Conservation (phyloP, 2,329 filamentous ascomycete species). For the Anthostomella pinea region DNA sequence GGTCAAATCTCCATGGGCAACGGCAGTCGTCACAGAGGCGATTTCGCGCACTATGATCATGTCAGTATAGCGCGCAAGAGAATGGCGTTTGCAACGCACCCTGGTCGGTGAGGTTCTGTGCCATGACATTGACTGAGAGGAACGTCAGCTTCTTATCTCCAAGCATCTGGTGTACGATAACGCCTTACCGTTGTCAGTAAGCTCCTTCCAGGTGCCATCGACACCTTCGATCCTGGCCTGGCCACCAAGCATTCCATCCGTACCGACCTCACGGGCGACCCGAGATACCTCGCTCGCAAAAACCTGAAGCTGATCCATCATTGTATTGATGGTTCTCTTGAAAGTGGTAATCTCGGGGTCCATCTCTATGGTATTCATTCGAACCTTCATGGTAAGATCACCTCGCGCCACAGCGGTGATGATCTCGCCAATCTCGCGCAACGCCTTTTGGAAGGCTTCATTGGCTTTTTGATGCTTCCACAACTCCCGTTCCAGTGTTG, state of each 20-base stretch:
- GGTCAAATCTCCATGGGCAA: slow-evolving; percentile 78
- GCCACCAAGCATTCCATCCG: slow-evolving; percentile 88
- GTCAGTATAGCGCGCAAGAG: slow-evolving; percentile 6
- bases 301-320: slow-evolving; percentile 97
- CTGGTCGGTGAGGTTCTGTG: slow-evolving; percentile 77
- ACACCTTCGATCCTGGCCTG: slow-evolving; percentile 93
- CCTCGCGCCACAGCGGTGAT: slow-evolving; percentile 94
- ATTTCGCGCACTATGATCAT: slow-evolving; percentile 67
- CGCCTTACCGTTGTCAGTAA: slow-evolving; percentile 76
- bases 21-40: slow-evolving; percentile 78
- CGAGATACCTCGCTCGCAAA: slow-evolving; percentile 96
- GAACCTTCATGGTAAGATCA: slow-evolving; percentile 93
- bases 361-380: slow-evolving; percentile 94
- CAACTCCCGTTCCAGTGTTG: slow-evolving; percentile 85
- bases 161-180: slow-evolving; percentile 1
- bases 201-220: slow-evolving; percentile 95
- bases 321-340: slow-evolving; percentile 97
- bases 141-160: slow-evolving; percentile 22
- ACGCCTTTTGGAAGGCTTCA: slow-evolving; percentile 94
- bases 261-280: slow-evolving; percentile 92
- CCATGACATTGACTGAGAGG: slow-evolving; percentile 72
- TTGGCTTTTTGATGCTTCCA: slow-evolving; percentile 98
- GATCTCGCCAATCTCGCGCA: slow-evolving; percentile 95
- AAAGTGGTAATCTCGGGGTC: slow-evolving; percentile 97
- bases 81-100: slow-evolving; percentile 35